Evolutionary conservation across 345 rosid species (phyloP).

Genomic region (Salix koriyanagi): DNA sequence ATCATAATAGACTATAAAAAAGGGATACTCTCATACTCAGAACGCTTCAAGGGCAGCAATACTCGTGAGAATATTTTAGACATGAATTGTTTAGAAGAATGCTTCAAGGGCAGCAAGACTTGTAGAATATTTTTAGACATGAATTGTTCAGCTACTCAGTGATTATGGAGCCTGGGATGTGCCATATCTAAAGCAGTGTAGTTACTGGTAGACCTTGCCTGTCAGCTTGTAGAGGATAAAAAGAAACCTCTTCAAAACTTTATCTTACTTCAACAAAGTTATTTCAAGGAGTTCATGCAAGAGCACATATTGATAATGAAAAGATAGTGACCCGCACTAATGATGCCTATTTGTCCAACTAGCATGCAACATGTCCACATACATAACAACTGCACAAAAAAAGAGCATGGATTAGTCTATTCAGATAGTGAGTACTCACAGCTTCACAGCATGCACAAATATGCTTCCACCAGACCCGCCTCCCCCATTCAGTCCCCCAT

Average conservation of each 20-base stretch:
- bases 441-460: constrained; percentile 51
- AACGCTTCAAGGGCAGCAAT: not conserved
- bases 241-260: not conserved
- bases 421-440: constrained; percentile 51
- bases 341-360: not conserved
- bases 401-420: not conserved
- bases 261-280: not conserved
- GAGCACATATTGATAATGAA: not conserved
- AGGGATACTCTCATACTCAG: not conserved
- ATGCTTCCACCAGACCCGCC: constrained; percentile 99
- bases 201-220: not conserved
- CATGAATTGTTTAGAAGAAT: not conserved
- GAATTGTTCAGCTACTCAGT: not conserved
- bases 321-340: not conserved
- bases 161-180: not conserved
- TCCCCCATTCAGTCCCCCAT: constrained; percentile 70
- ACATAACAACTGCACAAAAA: not conserved
- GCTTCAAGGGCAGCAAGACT: not conserved
- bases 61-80: not conserved
- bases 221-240: not conserved
- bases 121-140: not conserved
- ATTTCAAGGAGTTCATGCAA: not conserved
- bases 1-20: not conserved
- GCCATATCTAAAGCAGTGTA: not conserved
- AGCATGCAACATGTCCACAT: not conserved